These are phyloP conservation scores for Geotrichum reessii DNA, from an alignment of 1,139 yeast species.

Conservation along the genomic window DNA sequence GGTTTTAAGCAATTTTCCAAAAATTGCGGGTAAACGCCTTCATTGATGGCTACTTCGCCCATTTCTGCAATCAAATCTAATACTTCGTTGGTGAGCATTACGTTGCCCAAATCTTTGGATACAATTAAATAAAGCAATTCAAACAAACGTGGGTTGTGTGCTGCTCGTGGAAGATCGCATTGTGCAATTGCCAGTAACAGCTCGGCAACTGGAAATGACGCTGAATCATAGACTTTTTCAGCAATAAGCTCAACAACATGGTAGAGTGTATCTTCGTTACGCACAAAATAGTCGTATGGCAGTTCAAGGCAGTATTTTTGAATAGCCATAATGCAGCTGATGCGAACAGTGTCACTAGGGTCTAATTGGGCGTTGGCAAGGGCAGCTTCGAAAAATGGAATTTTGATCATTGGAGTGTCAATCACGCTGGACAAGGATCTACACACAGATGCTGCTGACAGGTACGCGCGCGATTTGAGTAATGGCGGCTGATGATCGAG, in stretches of 20 bases:
- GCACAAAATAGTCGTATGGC: constrained; percentile 19
- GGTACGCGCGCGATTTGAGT: constrained; percentile 25
- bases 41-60: constrained; percentile 44
- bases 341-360: constrained; percentile 21
- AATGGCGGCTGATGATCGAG: constrained; percentile 18
- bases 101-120: constrained; percentile 67
- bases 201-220: constrained; percentile 70
- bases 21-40: constrained; percentile 37
- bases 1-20: constrained; percentile 52
- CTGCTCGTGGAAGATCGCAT: constrained; percentile 38
- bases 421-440: constrained; percentile 19
- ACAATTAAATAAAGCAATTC: constrained; percentile 59
- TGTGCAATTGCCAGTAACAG: constrained; percentile 53
- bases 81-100: constrained; percentile 53
- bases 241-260: constrained; percentile 42
- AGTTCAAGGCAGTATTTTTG: constrained; percentile 19
- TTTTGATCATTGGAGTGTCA: constrained; percentile 14
- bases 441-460: constrained; percentile 23
- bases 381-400: constrained; percentile 21
- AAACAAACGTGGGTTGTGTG: constrained; percentile 42
- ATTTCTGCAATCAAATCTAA: constrained; percentile 61
- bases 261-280: constrained; percentile 12
- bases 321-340: constrained; percentile 25
- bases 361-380: constrained; percentile 20
- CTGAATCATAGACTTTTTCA: constrained; percentile 71